Conservation (phyloP, 768 basidiomycete genomes). For the Pholiota conissans region DNA sequence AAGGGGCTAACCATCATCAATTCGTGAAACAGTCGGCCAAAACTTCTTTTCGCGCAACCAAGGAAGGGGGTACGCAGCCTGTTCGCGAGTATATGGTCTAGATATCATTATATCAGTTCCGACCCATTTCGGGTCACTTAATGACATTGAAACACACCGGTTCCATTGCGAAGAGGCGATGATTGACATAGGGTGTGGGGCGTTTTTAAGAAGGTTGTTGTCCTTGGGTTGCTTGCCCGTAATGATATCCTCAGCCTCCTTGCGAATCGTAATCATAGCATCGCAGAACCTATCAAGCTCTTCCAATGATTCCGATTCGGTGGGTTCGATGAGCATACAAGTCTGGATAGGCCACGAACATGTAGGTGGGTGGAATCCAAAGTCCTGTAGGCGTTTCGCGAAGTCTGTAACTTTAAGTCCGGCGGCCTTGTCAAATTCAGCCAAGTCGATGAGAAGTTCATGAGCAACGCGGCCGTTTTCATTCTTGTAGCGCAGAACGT, state of each 20-base stretch:
- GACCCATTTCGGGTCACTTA: not conserved
- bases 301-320: conserved; percentile 91
- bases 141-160: conserved; percentile 59
- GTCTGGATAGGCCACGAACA: conserved; percentile 98
- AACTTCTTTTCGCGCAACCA: conserved; percentile 89
- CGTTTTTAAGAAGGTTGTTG: conserved; percentile 91
- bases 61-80: conserved; percentile 87
- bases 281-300: conserved; percentile 97
- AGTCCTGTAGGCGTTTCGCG: conserved; percentile 95
- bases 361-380: conserved; percentile 95
- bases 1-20: conserved; percentile 80
- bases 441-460: conserved; percentile 92
- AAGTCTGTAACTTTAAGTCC: conserved; percentile 95
- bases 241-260: conserved; percentile 87
- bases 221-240: conserved; percentile 86
- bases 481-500: conserved; percentile 88
- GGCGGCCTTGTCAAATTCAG: conserved; percentile 89
- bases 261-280: conserved; percentile 95
- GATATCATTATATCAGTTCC: conserved; percentile 7
- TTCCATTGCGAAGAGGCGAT: conserved; percentile 71
- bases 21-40: conserved; percentile 91
- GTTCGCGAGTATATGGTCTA: conserved; percentile 87
- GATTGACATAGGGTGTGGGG: conserved; percentile 85
- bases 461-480: conserved; percentile 91
- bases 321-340: conserved; percentile 97